Base-by-base conservation (phyloP, 192 early-diverging fungal genomes). In the Funneliformis mosseae region DNA sequence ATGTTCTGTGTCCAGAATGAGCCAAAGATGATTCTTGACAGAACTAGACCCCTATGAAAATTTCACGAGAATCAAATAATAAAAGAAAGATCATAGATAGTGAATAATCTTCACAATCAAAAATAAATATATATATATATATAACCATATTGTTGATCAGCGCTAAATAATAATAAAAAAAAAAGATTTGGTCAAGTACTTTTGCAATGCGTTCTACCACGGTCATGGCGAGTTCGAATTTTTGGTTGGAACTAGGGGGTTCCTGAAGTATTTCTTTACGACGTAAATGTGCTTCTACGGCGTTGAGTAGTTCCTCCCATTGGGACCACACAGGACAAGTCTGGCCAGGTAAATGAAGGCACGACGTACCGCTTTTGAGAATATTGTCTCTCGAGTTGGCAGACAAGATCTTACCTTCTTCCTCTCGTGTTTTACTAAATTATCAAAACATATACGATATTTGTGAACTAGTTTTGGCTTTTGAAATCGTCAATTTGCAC, bases 1-100 rank as follows among this genome's bases (percentile, higher is more conserved):
- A 23, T 86, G 85, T 62, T 83, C 85, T n/a, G 81, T 84, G 28
- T 78, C 77, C 42, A 78, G 23, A 16, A 78, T 39, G 21, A 78
- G 59, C 77, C 77, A 78, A 21, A 78, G 38, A n/a, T 78, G 43
- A 64, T 68, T n/a, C 16, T 78, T 33, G 7, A 50, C 77, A 10
- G 18, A 21, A 42, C 39, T 79, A 25, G 50, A 43, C 23, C 41
- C 39, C n/a, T 70, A 16, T 67, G 16, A 55, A 33, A 33, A 33
- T 33, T 33, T 33, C 33, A 33, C 0, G 50, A 18, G 1, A 18
- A 55, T 55, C 14, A 55, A 1, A 55, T 55, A 55, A 18, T 55
- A 55, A 55, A 55, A 55, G 50, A 55, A 55, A 55, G 50, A 18
- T 7, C 50, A 55, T 55, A 55, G 50, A 55, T 21, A 55, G 18